A percentile compares a stretch with the other conserved stretches of the same genome.
Conservation (phyloP, 2,329 filamentous ascomycete species). For the Nemania bipapillata region DNA sequence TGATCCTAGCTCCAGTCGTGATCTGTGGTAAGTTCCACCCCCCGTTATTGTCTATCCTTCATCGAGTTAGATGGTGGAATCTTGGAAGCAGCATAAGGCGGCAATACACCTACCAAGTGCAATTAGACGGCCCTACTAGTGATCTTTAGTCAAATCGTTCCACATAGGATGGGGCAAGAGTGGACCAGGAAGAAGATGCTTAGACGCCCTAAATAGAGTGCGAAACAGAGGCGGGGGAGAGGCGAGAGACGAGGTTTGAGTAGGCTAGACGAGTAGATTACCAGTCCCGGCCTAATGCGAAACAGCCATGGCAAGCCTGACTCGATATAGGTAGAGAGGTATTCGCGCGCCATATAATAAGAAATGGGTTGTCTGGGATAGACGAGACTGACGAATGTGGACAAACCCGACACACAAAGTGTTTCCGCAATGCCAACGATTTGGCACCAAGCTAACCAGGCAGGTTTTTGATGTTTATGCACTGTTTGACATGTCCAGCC, state of each 20-base stretch:
- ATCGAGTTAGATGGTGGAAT: background rate
- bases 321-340: constrained; percentile 8
- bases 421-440: constrained; percentile 49
- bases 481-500: constrained; percentile 16
- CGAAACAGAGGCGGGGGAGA: constrained; percentile 23
- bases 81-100: background rate
- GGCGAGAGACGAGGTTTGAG: constrained; percentile 14
- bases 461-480: constrained; percentile 28
- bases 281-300: constrained; percentile 22
- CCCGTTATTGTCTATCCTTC: constrained; percentile 14
- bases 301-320: constrained; percentile 20
- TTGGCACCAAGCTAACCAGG: constrained; percentile 27
- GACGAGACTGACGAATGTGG: constrained; percentile 39
- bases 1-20: constrained; percentile 15
- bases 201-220: constrained; percentile 21
- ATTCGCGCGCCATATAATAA: constrained; percentile 11
- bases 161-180: constrained; percentile 6
- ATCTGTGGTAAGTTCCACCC: constrained; percentile 9
- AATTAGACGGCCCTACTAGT: background rate
- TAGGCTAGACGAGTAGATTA: constrained; percentile 4
- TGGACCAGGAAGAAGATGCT: constrained; percentile 12
- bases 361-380: constrained; percentile 29
- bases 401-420: constrained; percentile 52
- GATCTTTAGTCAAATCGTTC: background rate
- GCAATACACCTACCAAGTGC: background rate